Evolutionary conservation across 306 rosid genomes (phyloP), one percentile per base, ranked within the genome.

Genomic region (Hylodesmum podocarpum): DNA sequence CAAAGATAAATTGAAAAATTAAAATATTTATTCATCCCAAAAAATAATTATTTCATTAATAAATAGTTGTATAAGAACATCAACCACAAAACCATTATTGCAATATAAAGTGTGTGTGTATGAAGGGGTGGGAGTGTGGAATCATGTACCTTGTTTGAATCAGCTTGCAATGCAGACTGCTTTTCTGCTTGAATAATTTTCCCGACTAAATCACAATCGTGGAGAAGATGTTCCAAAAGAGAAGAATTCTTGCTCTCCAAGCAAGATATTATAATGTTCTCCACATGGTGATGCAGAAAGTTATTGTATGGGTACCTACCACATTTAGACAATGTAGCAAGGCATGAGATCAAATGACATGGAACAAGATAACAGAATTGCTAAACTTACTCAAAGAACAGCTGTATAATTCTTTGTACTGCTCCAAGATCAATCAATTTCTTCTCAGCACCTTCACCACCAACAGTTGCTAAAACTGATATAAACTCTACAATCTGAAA

Each of bases 301-400:
- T 96, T 96, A 82, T 96, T 96, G 84, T 84, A 96, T 7, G 99
- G 98, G 85, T 96, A 96, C 94, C 99, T 96, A 75, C 21, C 33
- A 66, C 24, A 77, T 80, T 53, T 41, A 83, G 84, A 70, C 68
- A 80, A 55, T 8, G 37, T 33, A 76, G 76, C 80, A 79, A 78
- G 81, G 77, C 53, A 68, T 54, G 49, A 59, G 61, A 82, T 66
- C 54, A 55, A 75, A 77, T 71, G 57, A 79, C 16, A 66, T 13
- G 10, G 47, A 43, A 19, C 58, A 72, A 58, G 62, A 82, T 31
- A 75, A 77, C 73, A 75, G 18, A 70, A 62, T 14, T 58, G 44
- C 41, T 74, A 22, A 34, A 83, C 98, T 82, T 91, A 96, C 99
- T 87, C 92, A 82, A 96, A 91, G 82, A 96, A 89, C 87, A 96